These are phyloP conservation scores for Helichrysum umbraculigerum DNA, from an alignment of 129 eudicot species.

Conservation along the genomic window DNA sequence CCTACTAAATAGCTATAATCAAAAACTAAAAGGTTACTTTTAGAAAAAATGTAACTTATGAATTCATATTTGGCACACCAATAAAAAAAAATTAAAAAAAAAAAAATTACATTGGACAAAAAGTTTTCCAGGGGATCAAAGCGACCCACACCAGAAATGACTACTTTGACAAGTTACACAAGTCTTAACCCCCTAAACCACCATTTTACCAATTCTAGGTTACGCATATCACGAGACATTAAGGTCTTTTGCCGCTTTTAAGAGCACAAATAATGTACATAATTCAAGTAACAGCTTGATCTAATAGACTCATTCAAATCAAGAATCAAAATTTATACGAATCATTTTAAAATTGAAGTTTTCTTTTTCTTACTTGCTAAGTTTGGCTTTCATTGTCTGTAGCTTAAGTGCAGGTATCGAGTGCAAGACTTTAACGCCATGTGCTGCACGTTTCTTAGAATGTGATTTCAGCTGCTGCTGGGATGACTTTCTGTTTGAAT, in stretches of 20 bases:
- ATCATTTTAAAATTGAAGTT: not conserved
- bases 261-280: not conserved
- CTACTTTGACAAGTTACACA: not conserved
- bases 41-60: not conserved
- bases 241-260: not conserved
- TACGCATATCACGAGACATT: not conserved
- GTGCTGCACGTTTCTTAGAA: conserved; percentile 81
- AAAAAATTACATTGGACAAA: too few relatives aligned
- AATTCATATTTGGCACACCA: not conserved
- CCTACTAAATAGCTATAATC: not conserved
- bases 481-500: conserved; percentile 80
- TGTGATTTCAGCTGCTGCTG: conserved; percentile 91
- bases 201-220: not conserved
- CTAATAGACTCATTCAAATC: conserved; percentile 9
- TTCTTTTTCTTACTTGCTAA: conserved; percentile 79
- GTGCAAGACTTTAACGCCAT: conserved; percentile 87
- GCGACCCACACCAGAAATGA: not conserved
- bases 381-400: conserved; percentile 87
- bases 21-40: too few relatives aligned
- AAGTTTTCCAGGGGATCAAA: too few relatives aligned
- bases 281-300: not conserved
- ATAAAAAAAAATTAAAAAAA: too few relatives aligned
- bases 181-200: not conserved
- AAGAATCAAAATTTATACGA: not conserved
- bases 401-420: conserved; percentile 87